Evolutionary conservation across 164 flowering plant species (phyloP).

Genomic region (Macadamia tetraphylla): DNA sequence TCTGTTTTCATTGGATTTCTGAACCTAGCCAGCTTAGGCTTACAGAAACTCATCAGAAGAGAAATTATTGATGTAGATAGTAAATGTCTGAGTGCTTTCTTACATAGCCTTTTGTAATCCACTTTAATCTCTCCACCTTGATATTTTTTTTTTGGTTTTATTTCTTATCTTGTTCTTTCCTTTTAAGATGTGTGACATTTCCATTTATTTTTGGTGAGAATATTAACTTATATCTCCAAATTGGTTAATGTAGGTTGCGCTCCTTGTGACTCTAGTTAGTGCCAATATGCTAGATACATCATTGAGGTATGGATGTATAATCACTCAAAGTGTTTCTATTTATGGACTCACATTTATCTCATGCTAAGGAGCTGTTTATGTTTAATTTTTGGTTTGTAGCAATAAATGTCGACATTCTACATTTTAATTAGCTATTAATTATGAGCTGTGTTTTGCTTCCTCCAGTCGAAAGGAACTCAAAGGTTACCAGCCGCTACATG

Average conservation of each 20-base stretch:
- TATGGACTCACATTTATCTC: not conserved
- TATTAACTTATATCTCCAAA: not conserved
- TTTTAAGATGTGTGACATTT: not conserved
- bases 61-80: not conserved
- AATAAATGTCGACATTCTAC: no score
- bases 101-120: not conserved
- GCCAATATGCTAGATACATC: conserved; percentile 24
- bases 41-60: no score
- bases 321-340: not conserved
- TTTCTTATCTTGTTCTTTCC: not conserved
- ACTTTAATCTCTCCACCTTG: not conserved
- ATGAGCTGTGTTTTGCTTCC: conserved; percentile 5
- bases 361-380: no score
- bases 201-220: not conserved
- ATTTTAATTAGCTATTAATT: not conserved
- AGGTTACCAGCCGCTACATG: conserved; percentile 22
- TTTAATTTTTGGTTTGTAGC: no score
- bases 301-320: conserved; percentile 21
- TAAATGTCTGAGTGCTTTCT: not conserved
- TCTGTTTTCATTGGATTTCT: no score
- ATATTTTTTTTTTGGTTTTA: not conserved
- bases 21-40: no score
- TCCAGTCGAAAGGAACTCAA: conserved; percentile 27
- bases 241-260: conserved; percentile 16
- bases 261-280: conserved; percentile 10